Base-by-base conservation (phyloP, 805 yeast species). In the Pichia thaimueangensis region DNA sequence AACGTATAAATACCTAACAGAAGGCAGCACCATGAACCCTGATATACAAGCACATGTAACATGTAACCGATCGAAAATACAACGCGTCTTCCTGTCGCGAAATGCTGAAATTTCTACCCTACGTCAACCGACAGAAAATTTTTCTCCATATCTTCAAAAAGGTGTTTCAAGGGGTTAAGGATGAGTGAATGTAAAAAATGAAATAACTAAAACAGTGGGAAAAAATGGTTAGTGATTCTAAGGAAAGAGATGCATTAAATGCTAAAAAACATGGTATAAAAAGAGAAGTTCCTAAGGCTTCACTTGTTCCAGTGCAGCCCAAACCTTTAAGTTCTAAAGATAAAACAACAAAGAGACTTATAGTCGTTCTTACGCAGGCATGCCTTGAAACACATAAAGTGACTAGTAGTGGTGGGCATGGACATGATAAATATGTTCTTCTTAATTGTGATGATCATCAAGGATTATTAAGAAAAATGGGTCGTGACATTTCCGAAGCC, bases 401-500 rank as follows among this genome's bases (percentile, higher is more conserved):
- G 62, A 81, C 86, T 36, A 74, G 86, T 2, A 59, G 62, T 27
- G 78, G 81, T 17, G 86, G 87, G 13, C 76, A 81, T 9, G 79
- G 82, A 39, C 94, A 91, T 39, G 97, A 93, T 59, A 87, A 93
- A 63, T 93, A 82, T 59, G 97, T 95, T 0, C 68, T 93, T 47
- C 72, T 93, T 57, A 93, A 93, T 69, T 93, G 98, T 71, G 98
- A 93, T 63, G 98, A 93, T 62, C 98, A 93, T 63, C 98, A 93
- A 68, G 97, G 97, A 13, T 70, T 91, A 40, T 70, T 93, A 56
- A 83, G 91, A 63, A 91, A 88, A 61, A 87, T 91, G 95, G 95
- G 95, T 41, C 78, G 97, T 60, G 97, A 93, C 59, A 91, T 93
- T 50, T 86, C 95, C 37, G 98, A 93, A 60, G 97, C 97, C 7